These are phyloP conservation scores for Basipetospora chlamydospora DNA, from an alignment of 2,329 filamentous ascomycete genomes.

Conservation along the genomic window DNA sequence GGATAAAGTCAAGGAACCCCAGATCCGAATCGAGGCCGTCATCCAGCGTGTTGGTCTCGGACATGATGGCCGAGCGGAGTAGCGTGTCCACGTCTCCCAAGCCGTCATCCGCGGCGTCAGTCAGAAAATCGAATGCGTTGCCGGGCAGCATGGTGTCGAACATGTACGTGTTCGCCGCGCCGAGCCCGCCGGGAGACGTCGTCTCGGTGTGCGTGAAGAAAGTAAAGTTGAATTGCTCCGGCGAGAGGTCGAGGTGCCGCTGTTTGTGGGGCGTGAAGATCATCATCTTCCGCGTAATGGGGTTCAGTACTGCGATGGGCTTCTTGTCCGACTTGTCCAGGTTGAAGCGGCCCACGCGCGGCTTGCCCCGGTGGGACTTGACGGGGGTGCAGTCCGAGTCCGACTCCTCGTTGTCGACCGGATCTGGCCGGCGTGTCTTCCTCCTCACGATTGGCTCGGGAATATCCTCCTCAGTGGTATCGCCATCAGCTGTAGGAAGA, in stretches of 20 bases:
- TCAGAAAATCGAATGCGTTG: slow-evolving; percentile 41
- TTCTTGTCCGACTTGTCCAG: slow-evolving; percentile 39
- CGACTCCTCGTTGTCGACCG: slow-evolving; percentile 23
- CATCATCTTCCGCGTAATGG: slow-evolving; percentile 45
- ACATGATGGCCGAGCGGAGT: not conserved
- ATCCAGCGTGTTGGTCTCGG: slow-evolving; percentile 44
- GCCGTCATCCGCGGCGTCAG: slow-evolving; percentile 55
- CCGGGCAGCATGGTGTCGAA: slow-evolving; percentile 55
- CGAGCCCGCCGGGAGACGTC: slow-evolving; percentile 6
- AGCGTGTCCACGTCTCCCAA: slow-evolving; percentile 16
- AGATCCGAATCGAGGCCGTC: slow-evolving; percentile 32
- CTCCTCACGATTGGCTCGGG: slow-evolving; percentile 33
- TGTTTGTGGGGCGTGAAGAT: slow-evolving; percentile 42
- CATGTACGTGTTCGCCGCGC: slow-evolving; percentile 60
- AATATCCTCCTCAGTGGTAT: slow-evolving; percentile 46
- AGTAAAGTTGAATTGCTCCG: slow-evolving; percentile 41
- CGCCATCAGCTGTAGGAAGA: slow-evolving; percentile 35
- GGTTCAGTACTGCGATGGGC: slow-evolving; percentile 44
- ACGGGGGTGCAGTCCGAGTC: slow-evolving; percentile 32
- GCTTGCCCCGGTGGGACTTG: slow-evolving; percentile 33
- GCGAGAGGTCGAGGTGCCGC: slow-evolving; percentile 35
- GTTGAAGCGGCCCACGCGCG: slow-evolving; percentile 39
- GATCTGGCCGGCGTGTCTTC: slow-evolving; percentile 26
- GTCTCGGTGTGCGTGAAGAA: slow-evolving; percentile 31
- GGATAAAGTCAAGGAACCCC: too few relatives aligned